phyloP scores from a whole-genome alignment of 108 stramenopile genomes.

The Epipyxis sp. region DNA sequence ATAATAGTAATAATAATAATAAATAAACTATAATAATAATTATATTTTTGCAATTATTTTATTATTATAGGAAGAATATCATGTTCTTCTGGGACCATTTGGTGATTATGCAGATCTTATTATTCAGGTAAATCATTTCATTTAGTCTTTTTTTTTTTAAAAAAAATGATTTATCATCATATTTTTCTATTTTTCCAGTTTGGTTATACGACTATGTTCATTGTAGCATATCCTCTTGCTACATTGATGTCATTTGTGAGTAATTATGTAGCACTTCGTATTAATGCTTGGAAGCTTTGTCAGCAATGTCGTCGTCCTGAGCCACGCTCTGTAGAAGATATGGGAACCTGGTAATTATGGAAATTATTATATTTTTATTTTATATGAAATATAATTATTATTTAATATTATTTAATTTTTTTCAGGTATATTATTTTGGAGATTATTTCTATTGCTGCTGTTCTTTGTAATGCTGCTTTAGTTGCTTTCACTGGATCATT shows the following conservation, averaged over 20 bases:
- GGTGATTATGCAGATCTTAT: slow-evolving; percentile 77
- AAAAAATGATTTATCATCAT: slow-evolving; percentile 6
- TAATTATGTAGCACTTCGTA: slow-evolving; percentile 83
- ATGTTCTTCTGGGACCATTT: slow-evolving; percentile 72
- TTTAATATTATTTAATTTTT: too few relatives aligned
- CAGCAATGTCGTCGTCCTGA: slow-evolving; percentile 38
- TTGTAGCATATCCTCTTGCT: slow-evolving; percentile 86
- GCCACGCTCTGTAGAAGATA: slow-evolving; percentile 40
- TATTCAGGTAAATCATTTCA: too few relatives aligned
- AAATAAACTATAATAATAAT: too few relatives aligned
- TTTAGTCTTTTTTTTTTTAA: too few relatives aligned
- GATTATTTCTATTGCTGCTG: slow-evolving; percentile 85
- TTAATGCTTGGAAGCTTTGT: slow-evolving; percentile 90
- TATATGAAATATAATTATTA: too few relatives aligned
- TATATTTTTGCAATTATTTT: too few relatives aligned
- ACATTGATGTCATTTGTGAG: slow-evolving; percentile 83
- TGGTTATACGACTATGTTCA: slow-evolving; percentile 92
- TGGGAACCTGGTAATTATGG: slow-evolving; percentile 54
- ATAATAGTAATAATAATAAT: too few relatives aligned
- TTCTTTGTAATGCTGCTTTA: slow-evolving; percentile 87
- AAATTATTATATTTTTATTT: too few relatives aligned
- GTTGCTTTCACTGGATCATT: slow-evolving; percentile 77
- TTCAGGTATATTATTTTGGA: slow-evolving; percentile 77
- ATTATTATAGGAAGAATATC: too few relatives aligned
- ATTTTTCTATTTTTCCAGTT: too few relatives aligned